These are phyloP conservation scores for Clarireedia paspali DNA, from an alignment of 2,329 filamentous ascomycete species.

Conservation along the genomic window DNA sequence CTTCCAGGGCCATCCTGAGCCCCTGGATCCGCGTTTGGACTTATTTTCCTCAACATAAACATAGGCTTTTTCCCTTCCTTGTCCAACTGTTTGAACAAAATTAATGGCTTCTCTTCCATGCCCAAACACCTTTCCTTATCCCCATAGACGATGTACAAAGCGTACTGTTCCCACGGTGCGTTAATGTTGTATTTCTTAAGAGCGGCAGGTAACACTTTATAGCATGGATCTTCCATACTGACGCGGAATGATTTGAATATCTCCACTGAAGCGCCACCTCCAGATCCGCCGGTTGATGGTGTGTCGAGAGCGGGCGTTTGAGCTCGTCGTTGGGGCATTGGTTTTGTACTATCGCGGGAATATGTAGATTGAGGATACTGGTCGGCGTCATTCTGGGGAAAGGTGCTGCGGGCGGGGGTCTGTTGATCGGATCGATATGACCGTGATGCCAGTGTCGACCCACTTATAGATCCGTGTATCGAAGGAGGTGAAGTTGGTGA, in stretches of 20 bases:
- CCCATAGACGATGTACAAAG: constrained; percentile 97
- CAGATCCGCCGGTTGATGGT: constrained; percentile 39
- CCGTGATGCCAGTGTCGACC: constrained; percentile 47
- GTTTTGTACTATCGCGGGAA: constrained; percentile 28
- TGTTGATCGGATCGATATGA: constrained; percentile 50
- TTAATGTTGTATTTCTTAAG: constrained; percentile 98
- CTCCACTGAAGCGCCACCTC: constrained; percentile 58
- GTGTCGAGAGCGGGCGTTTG: constrained; percentile 58
- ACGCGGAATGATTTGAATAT: constrained; percentile 99
- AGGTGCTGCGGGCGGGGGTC: constrained; percentile 47
- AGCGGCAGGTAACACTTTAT: constrained; percentile 92
- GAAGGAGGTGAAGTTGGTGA: constrained; percentile 60
- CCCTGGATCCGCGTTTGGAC: constrained; percentile 22
- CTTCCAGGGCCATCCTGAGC: constrained; percentile 32
- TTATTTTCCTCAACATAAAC: constrained; percentile 69
- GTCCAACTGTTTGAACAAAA: constrained; percentile 94
- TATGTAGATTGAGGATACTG: constrained; percentile 24
- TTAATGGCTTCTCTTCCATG: constrained; percentile 86
- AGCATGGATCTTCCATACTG: constrained; percentile 94
- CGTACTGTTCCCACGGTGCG: constrained; percentile 94
- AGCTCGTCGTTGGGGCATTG: constrained; percentile 42
- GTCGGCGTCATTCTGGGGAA: constrained; percentile 41
- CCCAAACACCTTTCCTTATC: constrained; percentile 92
- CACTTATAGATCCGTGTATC: constrained; percentile 13
- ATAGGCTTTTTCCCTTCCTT: constrained; percentile 83